Base-by-base conservation (phyloP, 495 filamentous ascomycete species). In the Penicillium coprophilum region DNA sequence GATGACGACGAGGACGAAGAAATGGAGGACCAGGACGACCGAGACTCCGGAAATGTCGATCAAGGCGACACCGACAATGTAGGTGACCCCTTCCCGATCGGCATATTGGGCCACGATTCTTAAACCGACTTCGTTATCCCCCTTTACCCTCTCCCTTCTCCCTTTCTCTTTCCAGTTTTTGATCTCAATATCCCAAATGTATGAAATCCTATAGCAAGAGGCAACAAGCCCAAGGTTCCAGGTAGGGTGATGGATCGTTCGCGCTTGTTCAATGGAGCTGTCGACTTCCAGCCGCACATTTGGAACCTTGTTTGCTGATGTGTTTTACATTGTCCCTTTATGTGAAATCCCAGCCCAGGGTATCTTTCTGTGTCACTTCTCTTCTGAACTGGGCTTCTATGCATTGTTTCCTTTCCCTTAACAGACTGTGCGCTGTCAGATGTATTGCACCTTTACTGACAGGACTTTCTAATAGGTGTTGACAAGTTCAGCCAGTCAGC, bases 1-100 rank as follows among this genome's bases (percentile, higher is more conserved):
- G 92, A 96, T 60, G 94, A 97, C 62, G 94, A 97, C 62, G 94
- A 97, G 53, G 94, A 98, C 59, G 94, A 97, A 62, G 94, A 98
- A 58, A 86, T 90, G 82, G 89, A 91, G 50, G 92, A 92, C 63
- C 87, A 92, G 47, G 90, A 87, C 55, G 91, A 94, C 56, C 68
- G 68, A 56, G 65, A 69, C 50, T 30, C 67, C 44, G 60, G 58
- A 41, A 67, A 62, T 61, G 50, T 62, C 48, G 66, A 74, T 12
- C 68, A 73, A 54, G 71, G 70, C 57, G 80, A 82, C 53, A 68
- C 76, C 58, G 85, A 88, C 70, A 82, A 86, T 80, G 85, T 88
- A 77, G 82, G 85, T 86, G 77, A 79, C 66, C 65, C 76, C 74
- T 75, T 78, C 63, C 80, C 81, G 74, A 77, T 74, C 63, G 78